Percentiles rank a stretch among this genome's conserved stretches.
Evolutionary conservation across 2,329 filamentous ascomycete species (phyloP).

Genomic region (Akanthomyces muscarius): DNA sequence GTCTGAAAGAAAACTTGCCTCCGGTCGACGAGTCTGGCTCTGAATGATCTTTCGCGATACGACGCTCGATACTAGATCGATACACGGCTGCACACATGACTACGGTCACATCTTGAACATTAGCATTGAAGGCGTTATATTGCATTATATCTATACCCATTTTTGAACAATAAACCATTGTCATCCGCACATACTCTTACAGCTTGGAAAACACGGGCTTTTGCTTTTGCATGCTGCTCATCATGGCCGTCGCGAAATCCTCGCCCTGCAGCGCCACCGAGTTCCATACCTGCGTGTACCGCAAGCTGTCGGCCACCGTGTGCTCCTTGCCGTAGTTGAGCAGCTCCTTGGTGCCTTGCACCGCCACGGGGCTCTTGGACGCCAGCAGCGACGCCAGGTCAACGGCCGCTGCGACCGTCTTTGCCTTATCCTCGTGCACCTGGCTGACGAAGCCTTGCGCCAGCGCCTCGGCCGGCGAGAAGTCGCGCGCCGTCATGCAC

Average conservation of each 20-base stretch:
- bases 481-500: constrained; percentile 65
- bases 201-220: constrained; percentile 83
- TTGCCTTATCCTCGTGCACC: constrained; percentile 60
- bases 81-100: constrained; percentile 17
- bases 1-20: constrained; percentile 49
- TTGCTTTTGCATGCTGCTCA: constrained; percentile 72
- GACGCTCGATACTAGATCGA: not conserved
- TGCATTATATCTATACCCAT: not conserved
- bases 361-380: constrained; percentile 80
- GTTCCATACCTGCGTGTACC: constrained; percentile 88
- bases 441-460: constrained; percentile 66
- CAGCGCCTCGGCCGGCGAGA: constrained; percentile 64
- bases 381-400: constrained; percentile 64
- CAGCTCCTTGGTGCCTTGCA: constrained; percentile 82
- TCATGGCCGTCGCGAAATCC: constrained; percentile 70
- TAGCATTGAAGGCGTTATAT: constrained; percentile 6
- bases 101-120: not conserved
- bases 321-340: constrained; percentile 79
- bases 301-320: constrained; percentile 69
- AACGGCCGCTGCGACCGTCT: constrained; percentile 59
- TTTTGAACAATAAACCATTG: not conserved
- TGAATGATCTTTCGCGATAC: constrained; percentile 30
- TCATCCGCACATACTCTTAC: constrained; percentile 34
- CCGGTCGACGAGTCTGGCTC: constrained; percentile 50
- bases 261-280: constrained; percentile 73